Evolutionary conservation across 371 early-diverging fungal genomes (phyloP).

Genomic region (Rhizopus delemar): DNA sequence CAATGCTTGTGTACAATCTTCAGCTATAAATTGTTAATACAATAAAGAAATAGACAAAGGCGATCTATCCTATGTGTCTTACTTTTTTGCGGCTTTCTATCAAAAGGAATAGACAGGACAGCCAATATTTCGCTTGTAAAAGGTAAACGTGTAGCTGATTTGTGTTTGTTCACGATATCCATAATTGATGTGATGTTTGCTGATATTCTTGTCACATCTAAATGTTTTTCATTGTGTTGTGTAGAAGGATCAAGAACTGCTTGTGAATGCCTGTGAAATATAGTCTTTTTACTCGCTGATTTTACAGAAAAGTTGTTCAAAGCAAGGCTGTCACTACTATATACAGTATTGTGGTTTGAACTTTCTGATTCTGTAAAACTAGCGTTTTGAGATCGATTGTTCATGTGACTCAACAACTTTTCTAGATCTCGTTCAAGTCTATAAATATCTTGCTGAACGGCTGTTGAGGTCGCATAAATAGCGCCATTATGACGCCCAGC

Average conservation of each 20-base stretch:
- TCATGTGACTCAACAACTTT: constrained; percentile 28
- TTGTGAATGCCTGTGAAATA: background rate
- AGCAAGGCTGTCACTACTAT: too few relatives aligned
- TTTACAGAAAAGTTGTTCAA: constrained; percentile 1
- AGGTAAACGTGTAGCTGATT: constrained; percentile 41
- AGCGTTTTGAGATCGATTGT: constrained; percentile 21
- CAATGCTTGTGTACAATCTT: constrained; percentile 47
- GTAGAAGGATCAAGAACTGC: background rate
- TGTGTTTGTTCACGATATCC: constrained; percentile 37
- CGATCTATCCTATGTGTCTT: background rate
- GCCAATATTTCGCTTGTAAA: constrained; percentile 37
- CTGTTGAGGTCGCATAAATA: constrained; percentile 41
- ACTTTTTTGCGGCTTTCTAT: constrained; percentile 32
- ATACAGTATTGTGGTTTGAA: background rate
- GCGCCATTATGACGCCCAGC: constrained; percentile 28
- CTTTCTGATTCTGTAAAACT: constrained; percentile 23
- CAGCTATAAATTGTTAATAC: constrained; percentile 17
- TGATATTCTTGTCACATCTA: constrained; percentile 19
- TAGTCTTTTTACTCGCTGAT: background rate
- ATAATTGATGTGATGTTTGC: constrained; percentile 24
- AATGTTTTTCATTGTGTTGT: background rate
- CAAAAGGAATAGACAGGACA: constrained; percentile 38
- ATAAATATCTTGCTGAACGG: constrained; percentile 50
- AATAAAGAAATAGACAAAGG: background rate
- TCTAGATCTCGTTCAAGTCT: constrained; percentile 44